These are phyloP conservation scores for Russula sp. DNA, from an alignment of 768 basidiomycete genomes.

Conservation along the genomic window DNA sequence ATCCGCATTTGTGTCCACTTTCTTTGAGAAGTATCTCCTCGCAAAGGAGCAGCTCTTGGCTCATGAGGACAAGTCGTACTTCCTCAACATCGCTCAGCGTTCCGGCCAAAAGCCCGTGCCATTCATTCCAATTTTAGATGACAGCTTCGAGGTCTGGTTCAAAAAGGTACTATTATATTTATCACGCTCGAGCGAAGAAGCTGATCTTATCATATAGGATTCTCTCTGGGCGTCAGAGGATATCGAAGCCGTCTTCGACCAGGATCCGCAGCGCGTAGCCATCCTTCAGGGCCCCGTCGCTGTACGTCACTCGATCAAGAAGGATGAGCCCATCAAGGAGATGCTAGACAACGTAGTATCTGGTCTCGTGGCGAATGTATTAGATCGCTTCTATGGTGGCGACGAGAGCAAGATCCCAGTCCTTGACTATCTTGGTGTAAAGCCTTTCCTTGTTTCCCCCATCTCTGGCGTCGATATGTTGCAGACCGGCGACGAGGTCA, in stretches of 20 bases:
- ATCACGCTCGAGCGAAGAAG: neutral
- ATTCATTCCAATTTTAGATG: conserved; percentile 94
- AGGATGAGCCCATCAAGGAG: conserved; percentile 92
- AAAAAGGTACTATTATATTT: conserved; percentile 68
- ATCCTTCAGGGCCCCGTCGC: conserved; percentile 97
- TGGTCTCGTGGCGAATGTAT: conserved; percentile 68
- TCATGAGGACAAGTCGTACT: conserved; percentile 90
- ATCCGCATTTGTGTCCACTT: conserved; percentile 62
- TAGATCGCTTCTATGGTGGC: conserved; percentile 70
- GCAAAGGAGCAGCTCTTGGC: conserved; percentile 84
- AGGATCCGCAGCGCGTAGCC: conserved; percentile 96
- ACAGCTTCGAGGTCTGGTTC: conserved; percentile 96
- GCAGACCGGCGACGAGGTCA: conserved; percentile 40
- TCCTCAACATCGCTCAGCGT: conserved; percentile 92
- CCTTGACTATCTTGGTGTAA: conserved; percentile 76
- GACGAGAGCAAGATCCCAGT: conserved; percentile 71
- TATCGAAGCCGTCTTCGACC: conserved; percentile 97
- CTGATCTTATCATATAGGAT: conserved; percentile 48
- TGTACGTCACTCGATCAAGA: conserved; percentile 76
- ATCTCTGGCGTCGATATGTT: conserved; percentile 40
- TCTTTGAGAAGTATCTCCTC: conserved; percentile 80
- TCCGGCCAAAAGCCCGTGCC: conserved; percentile 98
- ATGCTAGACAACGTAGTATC: conserved; percentile 84
- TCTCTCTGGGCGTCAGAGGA: conserved; percentile 98
- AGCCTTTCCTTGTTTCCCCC: conserved; percentile 35